phyloP scores from a whole-genome alignment of 1,284 basidiomycete species.

The Amylostereum areolatum region DNA sequence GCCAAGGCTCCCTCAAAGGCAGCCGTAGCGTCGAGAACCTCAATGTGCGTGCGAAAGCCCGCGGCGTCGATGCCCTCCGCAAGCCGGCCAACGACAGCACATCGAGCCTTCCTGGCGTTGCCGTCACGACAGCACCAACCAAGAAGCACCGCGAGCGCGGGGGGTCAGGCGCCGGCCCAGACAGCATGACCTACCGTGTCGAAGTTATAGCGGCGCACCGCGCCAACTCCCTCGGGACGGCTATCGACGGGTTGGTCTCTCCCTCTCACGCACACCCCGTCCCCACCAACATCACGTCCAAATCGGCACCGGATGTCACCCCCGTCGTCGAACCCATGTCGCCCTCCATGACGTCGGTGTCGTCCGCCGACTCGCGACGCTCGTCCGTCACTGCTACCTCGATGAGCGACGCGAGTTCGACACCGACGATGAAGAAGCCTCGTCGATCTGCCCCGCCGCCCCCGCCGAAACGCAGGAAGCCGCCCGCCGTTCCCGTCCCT shows the following conservation, averaged over 20 bases:
- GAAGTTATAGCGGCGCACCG: conserved; percentile 3
- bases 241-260: background rate
- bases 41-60: conserved; percentile 18
- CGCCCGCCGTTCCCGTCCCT: conserved; percentile 58
- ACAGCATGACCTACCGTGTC: background rate
- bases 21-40: conserved; percentile 60
- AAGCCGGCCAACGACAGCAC: conserved; percentile 46
- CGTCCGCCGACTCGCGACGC: background rate
- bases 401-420: conserved; percentile 10
- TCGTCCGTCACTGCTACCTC: conserved; percentile 8
- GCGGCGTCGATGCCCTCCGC: conserved; percentile 16
- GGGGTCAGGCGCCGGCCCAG: background rate
- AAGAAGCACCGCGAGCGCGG: conserved; percentile 9
- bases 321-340: conserved; percentile 2
- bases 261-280: too few species aligned
- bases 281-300: too few species aligned
- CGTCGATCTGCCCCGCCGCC: conserved; percentile 48
- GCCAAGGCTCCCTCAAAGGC: conserved; percentile 38
- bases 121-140: conserved; percentile 24
- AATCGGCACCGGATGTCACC: background rate
- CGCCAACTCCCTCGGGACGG: conserved; percentile 8
- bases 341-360: conserved; percentile 5
- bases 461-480: conserved; percentile 51
- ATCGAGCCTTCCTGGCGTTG: conserved; percentile 40
- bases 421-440: conserved; percentile 18